Conservation (phyloP, 441 rosid genomes). For the Jatropha podagrica region DNA sequence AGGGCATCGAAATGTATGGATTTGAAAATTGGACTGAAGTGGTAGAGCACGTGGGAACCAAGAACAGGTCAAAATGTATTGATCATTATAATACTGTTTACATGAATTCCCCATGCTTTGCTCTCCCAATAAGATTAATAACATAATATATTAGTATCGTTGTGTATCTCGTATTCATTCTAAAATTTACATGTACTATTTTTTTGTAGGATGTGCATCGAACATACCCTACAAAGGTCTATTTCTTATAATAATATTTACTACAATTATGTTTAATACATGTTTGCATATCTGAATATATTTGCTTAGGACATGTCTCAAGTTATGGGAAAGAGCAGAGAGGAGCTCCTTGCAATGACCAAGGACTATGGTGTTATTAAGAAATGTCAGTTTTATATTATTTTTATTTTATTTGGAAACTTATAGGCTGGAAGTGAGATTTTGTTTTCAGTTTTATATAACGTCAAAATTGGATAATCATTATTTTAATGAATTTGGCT, state of each 20-base stretch:
- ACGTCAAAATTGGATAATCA: neutral
- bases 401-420: slow-evolving; percentile 4
- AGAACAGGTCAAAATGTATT: slow-evolving; percentile 72
- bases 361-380: slow-evolving; percentile 47
- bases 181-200: neutral
- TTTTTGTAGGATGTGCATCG: too few species aligned
- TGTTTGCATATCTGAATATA: slow-evolving; percentile 10
- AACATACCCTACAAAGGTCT: too few species aligned
- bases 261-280: neutral
- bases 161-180: neutral
- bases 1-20: slow-evolving; percentile 97
- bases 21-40: slow-evolving; percentile 97
- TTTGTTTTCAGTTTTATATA: neutral
- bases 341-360: slow-evolving; percentile 91
- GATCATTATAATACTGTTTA: slow-evolving; percentile 73
- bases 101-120: slow-evolving; percentile 82
- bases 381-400: slow-evolving; percentile 47
- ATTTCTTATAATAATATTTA: too few species aligned
- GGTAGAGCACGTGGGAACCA: slow-evolving; percentile 83
- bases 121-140: slow-evolving; percentile 68
- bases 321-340: slow-evolving; percentile 81
- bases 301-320: slow-evolving; percentile 73
- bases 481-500: neutral
- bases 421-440: neutral
- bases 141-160: neutral